Conservation (phyloP, 2,329 filamentous ascomycete genomes). For the Alternaria consortialis region DNA sequence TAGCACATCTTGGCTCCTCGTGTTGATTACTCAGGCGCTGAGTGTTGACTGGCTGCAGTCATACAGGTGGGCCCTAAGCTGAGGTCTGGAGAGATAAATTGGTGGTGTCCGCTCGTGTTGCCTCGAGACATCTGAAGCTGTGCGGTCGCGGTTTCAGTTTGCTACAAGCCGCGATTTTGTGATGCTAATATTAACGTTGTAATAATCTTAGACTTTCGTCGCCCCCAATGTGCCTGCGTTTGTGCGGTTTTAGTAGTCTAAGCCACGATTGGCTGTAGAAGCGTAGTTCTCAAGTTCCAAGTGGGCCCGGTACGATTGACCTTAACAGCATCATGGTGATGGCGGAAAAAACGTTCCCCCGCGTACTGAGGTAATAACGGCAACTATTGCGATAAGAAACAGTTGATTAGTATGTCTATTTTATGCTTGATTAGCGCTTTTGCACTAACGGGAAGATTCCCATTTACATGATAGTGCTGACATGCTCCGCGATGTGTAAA, state of each 20-base stretch:
- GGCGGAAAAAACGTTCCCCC: not conserved
- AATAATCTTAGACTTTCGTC: not conserved
- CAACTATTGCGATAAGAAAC: not conserved
- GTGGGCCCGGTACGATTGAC: not conserved
- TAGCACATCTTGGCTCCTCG: conserved; percentile 8
- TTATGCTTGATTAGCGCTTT: not conserved
- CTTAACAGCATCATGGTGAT: not conserved
- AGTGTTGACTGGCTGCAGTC: conserved; percentile 5
- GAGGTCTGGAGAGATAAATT: not conserved
- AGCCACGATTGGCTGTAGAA: not conserved
- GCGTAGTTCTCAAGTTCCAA: not conserved
- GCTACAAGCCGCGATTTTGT: not conserved
- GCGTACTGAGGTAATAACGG: not conserved
- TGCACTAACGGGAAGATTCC: not conserved
- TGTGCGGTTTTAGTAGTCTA: not conserved
- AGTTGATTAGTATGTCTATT: not conserved
- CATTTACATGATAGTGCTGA: not conserved
- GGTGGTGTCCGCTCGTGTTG: not conserved
- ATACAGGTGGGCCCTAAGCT: not conserved
- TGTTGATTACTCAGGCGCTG: conserved; percentile 4
- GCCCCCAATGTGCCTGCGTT: not conserved
- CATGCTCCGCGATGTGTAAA: not conserved
- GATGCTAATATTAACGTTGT: not conserved
- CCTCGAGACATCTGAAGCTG: not conserved
- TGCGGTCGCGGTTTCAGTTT: not conserved